A percentile compares a stretch with the other conserved stretches of the same genome.
These are phyloP conservation scores for Aspergillus incahuasiensis DNA, from an alignment of 495 filamentous ascomycete species.

Conservation along the genomic window DNA sequence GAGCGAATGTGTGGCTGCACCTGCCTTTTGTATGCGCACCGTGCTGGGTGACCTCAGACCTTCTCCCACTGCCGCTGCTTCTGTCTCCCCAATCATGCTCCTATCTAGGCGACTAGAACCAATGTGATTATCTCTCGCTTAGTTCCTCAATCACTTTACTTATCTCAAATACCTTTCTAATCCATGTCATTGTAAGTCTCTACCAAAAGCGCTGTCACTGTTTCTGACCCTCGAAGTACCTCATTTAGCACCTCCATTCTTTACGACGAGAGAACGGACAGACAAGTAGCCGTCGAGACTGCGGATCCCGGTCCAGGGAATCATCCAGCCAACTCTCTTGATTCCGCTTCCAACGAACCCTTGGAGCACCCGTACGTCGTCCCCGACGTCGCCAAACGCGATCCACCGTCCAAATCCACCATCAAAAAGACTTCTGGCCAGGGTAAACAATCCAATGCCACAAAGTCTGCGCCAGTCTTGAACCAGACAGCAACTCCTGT, in stretches of 20 bases:
- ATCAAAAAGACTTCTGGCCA: background rate
- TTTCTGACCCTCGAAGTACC: background rate
- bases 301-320: background rate
- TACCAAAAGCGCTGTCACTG: background rate
- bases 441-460: background rate
- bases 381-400: constrained; percentile 1
- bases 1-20: no score
- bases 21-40: no score
- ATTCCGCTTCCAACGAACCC: background rate
- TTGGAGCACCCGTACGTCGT: background rate
- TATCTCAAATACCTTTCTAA: background rate
- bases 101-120: background rate
- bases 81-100: background rate
- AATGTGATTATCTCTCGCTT: background rate
- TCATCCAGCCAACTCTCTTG: background rate
- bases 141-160: background rate
- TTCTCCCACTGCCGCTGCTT: background rate
- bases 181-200: constrained; percentile 4
- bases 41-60: no score
- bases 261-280: background rate
- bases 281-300: background rate
- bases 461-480: background rate
- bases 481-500: constrained; percentile 3
- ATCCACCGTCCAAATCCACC: background rate
- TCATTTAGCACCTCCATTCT: constrained; percentile 9